A percentile compares a stretch with the other conserved stretches of the same genome.
phyloP scores from a whole-genome alignment of 192 early-diverging fungal species.

The Coemansia sp. region DNA sequence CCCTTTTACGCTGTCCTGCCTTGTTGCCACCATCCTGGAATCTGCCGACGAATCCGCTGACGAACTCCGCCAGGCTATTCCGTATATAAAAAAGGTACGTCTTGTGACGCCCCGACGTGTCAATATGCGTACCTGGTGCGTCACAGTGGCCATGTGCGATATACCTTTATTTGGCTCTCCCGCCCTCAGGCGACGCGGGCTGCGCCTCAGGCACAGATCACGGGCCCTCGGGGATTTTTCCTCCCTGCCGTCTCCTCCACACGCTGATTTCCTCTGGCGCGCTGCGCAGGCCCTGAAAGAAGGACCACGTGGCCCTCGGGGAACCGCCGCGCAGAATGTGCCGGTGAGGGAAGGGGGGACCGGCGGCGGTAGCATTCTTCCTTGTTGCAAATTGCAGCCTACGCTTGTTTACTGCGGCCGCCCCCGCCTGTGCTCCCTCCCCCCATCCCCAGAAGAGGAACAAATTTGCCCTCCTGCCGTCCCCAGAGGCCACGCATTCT shows the following conservation, averaged over 20 bases:
- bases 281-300: no score
- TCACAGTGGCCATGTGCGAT: no score
- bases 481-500: slow-evolving; percentile 1
- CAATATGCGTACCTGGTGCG: neutral
- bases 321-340: neutral
- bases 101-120: neutral
- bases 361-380: neutral
- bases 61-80: no score
- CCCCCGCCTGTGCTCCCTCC: neutral
- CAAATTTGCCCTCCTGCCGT: slow-evolving; percentile 2
- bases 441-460: neutral
- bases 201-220: no score
- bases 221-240: no score
- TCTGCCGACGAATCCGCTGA: no score
- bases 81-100: slow-evolving; percentile 1
- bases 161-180: no score
- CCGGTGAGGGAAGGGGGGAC: neutral
- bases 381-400: neutral
- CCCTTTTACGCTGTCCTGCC: no score
- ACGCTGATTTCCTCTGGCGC: no score
- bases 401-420: neutral
- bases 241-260: no score
- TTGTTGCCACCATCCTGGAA: no score
- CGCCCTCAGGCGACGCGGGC: no score
- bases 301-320: neutral